phyloP scores from a whole-genome alignment of 352 stramenopile genomes.

The Phytophthora litchii region DNA sequence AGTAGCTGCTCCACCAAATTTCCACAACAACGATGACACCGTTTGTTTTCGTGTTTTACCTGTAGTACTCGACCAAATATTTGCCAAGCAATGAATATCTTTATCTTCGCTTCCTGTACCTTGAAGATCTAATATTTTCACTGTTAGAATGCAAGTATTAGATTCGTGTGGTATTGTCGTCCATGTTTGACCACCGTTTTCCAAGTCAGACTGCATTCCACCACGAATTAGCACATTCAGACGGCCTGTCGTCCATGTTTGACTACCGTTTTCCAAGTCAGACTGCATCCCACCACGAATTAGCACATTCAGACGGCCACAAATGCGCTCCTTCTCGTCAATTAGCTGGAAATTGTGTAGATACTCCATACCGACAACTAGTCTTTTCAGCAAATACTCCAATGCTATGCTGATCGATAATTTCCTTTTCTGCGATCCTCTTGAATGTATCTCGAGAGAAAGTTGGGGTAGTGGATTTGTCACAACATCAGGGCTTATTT shows the following conservation, averaged over 20 bases:
- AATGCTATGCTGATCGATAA: conserved; percentile 18
- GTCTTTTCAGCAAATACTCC: conserved; percentile 11
- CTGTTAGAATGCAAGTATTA: conserved; percentile 11
- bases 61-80: conserved; percentile 22
- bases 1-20: background rate
- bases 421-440: conserved; percentile 10
- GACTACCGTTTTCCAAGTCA: conserved; percentile 7
- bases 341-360: conserved; percentile 12
- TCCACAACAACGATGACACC: conserved; percentile 12
- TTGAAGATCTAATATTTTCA: conserved; percentile 10
- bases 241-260: no score
- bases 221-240: conserved; percentile 14
- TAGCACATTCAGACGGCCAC: conserved; percentile 8
- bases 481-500: conserved; percentile 31
- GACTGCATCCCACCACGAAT: conserved; percentile 19
- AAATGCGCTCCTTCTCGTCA: conserved; percentile 14
- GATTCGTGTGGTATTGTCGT: conserved; percentile 7
- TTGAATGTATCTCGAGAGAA: conserved; percentile 22
- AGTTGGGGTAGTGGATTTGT: conserved; percentile 16
- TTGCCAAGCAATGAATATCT: conserved; percentile 13
- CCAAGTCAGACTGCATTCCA: conserved; percentile 8
- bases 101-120: background rate
- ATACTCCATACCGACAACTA: conserved; percentile 14
- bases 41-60: conserved; percentile 18
- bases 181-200: conserved; percentile 3